Conservation (phyloP, 1,284 basidiomycete genomes). For the Coniferiporia sulphurascens region DNA sequence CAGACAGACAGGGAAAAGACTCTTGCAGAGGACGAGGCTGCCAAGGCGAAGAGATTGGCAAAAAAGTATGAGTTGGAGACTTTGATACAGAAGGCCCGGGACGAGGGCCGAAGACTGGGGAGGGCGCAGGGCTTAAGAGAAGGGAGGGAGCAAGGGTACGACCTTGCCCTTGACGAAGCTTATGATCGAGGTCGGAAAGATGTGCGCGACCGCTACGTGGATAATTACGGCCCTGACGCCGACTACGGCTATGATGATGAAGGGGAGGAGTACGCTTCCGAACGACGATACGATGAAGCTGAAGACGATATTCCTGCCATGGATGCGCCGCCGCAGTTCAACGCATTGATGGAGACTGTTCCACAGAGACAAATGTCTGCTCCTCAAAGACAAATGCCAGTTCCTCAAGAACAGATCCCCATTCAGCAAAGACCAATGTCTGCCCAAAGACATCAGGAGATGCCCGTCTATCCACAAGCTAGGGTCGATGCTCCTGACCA, state of each 20-base stretch:
- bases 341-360: not conserved
- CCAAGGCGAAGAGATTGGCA: slow-evolving; percentile 38
- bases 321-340: not conserved
- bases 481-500: not conserved
- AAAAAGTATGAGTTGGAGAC: slow-evolving; percentile 40
- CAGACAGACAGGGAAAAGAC: slow-evolving; percentile 35
- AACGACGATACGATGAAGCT: not conserved
- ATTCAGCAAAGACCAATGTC: not conserved
- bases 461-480: not conserved
- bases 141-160: slow-evolving; percentile 29
- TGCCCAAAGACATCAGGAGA: not conserved
- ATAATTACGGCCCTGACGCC: not conserved
- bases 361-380: not conserved
- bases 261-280: not conserved
- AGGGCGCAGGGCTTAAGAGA: slow-evolving; percentile 36
- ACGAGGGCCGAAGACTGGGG: slow-evolving; percentile 40
- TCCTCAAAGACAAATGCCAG: slow-evolving; percentile 1
- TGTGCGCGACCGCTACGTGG: not conserved
- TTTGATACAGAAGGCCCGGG: slow-evolving; percentile 35
- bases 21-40: slow-evolving; percentile 43
- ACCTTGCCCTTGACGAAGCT: not conserved
- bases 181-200: not conserved
- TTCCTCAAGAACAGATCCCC: not conserved
- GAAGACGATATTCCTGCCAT: not conserved
- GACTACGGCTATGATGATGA: slow-evolving; percentile 9